These are phyloP conservation scores for Phytophthora litchii DNA, from an alignment of 352 stramenopile species.

Conservation along the genomic window DNA sequence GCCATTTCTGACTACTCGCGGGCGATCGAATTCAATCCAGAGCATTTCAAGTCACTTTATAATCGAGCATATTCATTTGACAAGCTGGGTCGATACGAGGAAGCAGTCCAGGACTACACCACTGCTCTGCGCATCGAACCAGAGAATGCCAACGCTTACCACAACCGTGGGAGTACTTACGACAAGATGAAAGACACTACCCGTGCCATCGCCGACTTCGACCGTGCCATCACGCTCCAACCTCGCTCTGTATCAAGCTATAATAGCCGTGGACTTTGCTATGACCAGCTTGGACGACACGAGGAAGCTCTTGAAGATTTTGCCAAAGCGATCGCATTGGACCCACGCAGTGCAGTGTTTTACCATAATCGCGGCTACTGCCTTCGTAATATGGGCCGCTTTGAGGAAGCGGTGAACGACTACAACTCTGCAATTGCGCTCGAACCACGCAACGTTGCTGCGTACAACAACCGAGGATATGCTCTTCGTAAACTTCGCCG, in stretches of 20 bases:
- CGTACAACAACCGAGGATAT: slow-evolving; percentile 89
- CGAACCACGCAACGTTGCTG: slow-evolving; percentile 71
- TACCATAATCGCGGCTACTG: slow-evolving; percentile 89
- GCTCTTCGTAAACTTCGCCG: slow-evolving; percentile 74
- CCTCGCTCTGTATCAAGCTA: slow-evolving; percentile 70
- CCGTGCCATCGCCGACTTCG: slow-evolving; percentile 73
- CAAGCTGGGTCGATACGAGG: slow-evolving; percentile 69
- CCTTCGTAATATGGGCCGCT: slow-evolving; percentile 83
- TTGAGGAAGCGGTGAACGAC: slow-evolving; percentile 63
- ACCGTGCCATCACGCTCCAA: slow-evolving; percentile 64
- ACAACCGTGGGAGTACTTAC: slow-evolving; percentile 85
- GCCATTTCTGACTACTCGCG: slow-evolving; percentile 82
- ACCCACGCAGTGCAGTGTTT: slow-evolving; percentile 78
- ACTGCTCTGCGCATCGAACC: slow-evolving; percentile 69
- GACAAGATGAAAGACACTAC: slow-evolving; percentile 74
- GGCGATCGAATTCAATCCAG: slow-evolving; percentile 68
- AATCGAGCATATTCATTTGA: slow-evolving; percentile 89
- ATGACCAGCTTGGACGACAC: slow-evolving; percentile 67
- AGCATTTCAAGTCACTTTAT: slow-evolving; percentile 91
- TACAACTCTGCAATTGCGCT: slow-evolving; percentile 69
- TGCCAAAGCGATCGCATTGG: slow-evolving; percentile 59
- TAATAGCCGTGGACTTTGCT: slow-evolving; percentile 83
- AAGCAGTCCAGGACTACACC: slow-evolving; percentile 82
- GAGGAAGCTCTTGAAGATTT: slow-evolving; percentile 82
- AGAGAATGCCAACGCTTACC: slow-evolving; percentile 78